Percentiles rank a stretch among this genome's conserved stretches.
Conservation (phyloP, 2,329 filamentous ascomycete species). For the Fusarium circinatum region DNA sequence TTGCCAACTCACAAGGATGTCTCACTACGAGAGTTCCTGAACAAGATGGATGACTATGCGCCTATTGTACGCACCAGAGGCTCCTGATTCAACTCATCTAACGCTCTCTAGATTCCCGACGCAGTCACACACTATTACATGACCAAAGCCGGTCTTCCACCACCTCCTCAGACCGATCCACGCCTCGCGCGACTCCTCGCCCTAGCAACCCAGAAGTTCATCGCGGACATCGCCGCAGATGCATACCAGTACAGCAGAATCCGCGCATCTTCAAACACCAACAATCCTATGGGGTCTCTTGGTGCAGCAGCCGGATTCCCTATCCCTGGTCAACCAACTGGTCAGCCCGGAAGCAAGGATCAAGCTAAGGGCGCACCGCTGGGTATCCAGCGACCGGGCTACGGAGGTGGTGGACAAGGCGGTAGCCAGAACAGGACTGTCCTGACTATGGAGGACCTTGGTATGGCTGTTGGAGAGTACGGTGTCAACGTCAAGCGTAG, state of each 20-base stretch:
- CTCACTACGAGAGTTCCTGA: constrained; percentile 89
- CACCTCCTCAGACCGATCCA: constrained; percentile 88
- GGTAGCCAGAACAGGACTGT: constrained; percentile 92
- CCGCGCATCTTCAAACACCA: constrained; percentile 85
- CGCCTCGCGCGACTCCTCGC: constrained; percentile 93
- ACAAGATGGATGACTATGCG: constrained; percentile 98
- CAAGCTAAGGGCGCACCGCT: constrained; percentile 69
- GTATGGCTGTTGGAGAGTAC: constrained; percentile 98
- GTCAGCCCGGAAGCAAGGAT: constrained; percentile 65
- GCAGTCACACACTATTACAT: constrained; percentile 98
- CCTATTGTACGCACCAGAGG: constrained; percentile 77
- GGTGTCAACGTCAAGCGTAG: constrained; percentile 97
- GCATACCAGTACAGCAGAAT: constrained; percentile 98
- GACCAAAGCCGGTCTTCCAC: constrained; percentile 92
- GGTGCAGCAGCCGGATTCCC: constrained; percentile 78
- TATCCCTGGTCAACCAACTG: constrained; percentile 70
- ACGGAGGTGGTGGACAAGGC: constrained; percentile 88
- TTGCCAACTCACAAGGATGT: constrained; percentile 88
- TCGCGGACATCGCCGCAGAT: constrained; percentile 96
- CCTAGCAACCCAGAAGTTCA: constrained; percentile 98
- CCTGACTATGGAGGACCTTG: constrained; percentile 97
- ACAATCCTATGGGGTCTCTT: constrained; percentile 90
- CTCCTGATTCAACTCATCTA: not conserved
- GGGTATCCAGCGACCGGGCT: constrained; percentile 81
- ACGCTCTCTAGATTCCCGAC: constrained; percentile 77